phyloP scores from a whole-genome alignment of 495 filamentous ascomycete species.

The Articulospora tetracladia region DNA sequence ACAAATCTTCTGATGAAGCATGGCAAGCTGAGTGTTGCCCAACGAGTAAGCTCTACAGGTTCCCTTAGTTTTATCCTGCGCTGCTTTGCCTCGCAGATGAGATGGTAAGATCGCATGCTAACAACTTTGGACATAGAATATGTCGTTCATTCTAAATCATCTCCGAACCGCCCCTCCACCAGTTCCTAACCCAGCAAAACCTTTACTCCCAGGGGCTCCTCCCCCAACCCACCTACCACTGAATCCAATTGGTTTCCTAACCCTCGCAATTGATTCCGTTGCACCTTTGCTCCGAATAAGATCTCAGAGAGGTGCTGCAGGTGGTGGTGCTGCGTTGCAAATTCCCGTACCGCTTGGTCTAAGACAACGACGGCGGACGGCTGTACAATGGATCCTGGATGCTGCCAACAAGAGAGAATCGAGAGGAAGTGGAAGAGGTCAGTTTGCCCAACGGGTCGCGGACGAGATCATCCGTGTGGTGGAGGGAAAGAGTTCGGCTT shows the following conservation, averaged over 20 bases:
- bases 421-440: constrained; percentile 53
- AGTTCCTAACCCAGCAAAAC: constrained; percentile 57
- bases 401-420: constrained; percentile 67
- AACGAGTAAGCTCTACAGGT: constrained; percentile 59
- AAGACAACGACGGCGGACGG: constrained; percentile 70
- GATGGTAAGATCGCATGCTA: constrained; percentile 3
- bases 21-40: constrained; percentile 78
- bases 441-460: constrained; percentile 75
- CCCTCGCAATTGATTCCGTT: constrained; percentile 91
- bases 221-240: constrained; percentile 70
- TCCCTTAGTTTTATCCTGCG: constrained; percentile 16
- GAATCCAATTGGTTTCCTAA: constrained; percentile 75
- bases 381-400: constrained; percentile 85
- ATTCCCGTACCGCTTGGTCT: constrained; percentile 72
- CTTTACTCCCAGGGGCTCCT: constrained; percentile 69
- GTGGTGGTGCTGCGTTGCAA: constrained; percentile 80
- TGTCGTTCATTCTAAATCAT: constrained; percentile 78
- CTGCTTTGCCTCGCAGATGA: constrained; percentile 5
- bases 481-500: constrained; percentile 77
- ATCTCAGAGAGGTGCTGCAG: constrained; percentile 69
- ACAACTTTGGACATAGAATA: constrained; percentile 54
- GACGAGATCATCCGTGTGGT: constrained; percentile 85
- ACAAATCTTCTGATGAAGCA: constrained; percentile 87
- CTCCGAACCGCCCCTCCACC: constrained; percentile 84
- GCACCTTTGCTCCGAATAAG: constrained; percentile 81